phyloP scores from a whole-genome alignment of 495 filamentous ascomycete species.

The Tuber melanosporum region DNA sequence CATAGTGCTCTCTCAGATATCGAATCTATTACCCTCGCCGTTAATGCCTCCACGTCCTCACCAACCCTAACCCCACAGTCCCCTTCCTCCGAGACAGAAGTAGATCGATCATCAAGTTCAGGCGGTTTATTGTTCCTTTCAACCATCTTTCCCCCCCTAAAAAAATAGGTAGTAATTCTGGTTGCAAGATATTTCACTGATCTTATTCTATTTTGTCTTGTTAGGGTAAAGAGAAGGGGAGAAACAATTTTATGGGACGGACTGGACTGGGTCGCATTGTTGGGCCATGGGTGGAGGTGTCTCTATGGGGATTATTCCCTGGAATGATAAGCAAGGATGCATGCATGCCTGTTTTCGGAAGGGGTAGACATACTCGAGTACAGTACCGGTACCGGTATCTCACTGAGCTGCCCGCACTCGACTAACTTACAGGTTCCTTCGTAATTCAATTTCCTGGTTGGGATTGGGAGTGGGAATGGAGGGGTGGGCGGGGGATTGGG shows the following conservation, averaged over 20 bases:
- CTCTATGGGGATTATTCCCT: neutral
- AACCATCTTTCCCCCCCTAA: conserved; percentile 9
- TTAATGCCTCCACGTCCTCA: conserved; percentile 22
- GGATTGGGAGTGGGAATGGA: neutral
- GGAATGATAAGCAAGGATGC: neutral
- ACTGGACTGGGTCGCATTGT: neutral
- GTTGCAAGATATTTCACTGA: neutral
- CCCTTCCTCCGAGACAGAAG: conserved; percentile 11
- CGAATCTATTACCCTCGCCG: conserved; percentile 42
- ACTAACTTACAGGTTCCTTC: neutral
- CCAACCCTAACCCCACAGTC: neutral
- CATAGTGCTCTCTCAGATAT: conserved; percentile 57
- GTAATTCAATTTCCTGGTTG: neutral
- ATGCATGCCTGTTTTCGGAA: neutral
- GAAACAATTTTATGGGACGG: neutral
- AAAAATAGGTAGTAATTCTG: neutral
- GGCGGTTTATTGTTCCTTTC: neutral
- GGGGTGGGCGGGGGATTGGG: neutral
- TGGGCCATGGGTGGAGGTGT: neutral
- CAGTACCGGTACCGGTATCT: neutral
- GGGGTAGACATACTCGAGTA: neutral
- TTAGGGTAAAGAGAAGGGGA: neutral
- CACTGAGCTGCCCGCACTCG: neutral
- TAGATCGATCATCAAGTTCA: conserved; percentile 5
- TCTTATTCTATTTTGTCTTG: neutral